Evolutionary conservation across 176 grass and related monocot genomes (phyloP), one percentile per base, ranked within the genome.

Genomic region (Ensete glaucum): DNA sequence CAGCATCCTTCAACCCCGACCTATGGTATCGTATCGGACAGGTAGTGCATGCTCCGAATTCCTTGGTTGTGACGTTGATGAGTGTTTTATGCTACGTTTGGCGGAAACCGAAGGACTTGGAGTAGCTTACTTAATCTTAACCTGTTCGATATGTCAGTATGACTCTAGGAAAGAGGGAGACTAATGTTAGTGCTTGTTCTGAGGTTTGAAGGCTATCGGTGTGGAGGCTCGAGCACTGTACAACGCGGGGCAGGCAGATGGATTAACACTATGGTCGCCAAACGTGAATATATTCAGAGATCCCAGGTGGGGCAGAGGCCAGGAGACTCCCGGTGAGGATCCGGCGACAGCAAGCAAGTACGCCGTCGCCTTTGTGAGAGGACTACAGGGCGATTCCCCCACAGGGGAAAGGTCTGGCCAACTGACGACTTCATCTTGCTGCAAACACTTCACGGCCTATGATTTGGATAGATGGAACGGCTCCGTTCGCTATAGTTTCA

Each of bases 361-460:
- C 79, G 92, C 92, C 12, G 86, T 85, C 81, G 80, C 84, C 3
- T 96, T 86, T 89, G 92, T 96, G 69, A 81, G 89, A 23, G 92
- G 92, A 74, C 50, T 96, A 67, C 92, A 96, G 87, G 92, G 92
- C 20, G 90, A 96, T 82, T 74, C 1, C 53, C 22, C 81, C 25
- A 17, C 79, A 80, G 92, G 92, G 16, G 16, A 79, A 75, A 81
- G 81, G 58, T 24, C 83, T 62, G 54, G 76, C 9, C 62, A 83
- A 65, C 92, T 96, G 19, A 90, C 89, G 81, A 86, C 92, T 63
- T 96, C 92, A 63, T 88, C 92, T 71, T 96, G 92, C 85, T 96
- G 92, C 86, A 96, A 96, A 80, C 92, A 96, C 84, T 91, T 96
- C 82, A 96, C 92, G 43, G 89, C 92, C 8, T 96, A 96, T 68